Conservation (phyloP, 371 early-diverging fungal genomes). For the Mucor plumbeus region DNA sequence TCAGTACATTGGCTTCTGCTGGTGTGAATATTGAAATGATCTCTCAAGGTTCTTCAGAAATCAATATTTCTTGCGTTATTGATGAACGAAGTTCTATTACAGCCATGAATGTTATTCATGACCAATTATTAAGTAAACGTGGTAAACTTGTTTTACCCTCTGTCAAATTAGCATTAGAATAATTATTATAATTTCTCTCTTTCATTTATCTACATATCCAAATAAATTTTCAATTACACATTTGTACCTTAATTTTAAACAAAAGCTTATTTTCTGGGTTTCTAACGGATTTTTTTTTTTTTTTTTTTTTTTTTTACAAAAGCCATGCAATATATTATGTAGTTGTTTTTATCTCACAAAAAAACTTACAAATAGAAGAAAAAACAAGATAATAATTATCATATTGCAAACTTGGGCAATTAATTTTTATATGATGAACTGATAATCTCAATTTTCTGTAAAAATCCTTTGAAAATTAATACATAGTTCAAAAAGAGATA, state of each 20-base stretch:
- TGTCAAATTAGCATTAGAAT: constrained; percentile 28
- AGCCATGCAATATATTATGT: too few species aligned
- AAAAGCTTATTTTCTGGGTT: too few species aligned
- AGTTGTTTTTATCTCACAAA: too few species aligned
- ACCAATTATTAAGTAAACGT: constrained; percentile 54
- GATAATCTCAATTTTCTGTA: too few species aligned
- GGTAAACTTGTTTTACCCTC: constrained; percentile 34
- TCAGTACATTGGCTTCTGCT: constrained; percentile 86
- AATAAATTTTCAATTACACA: background rate
- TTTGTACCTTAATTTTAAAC: background rate
- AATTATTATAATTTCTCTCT: background rate
- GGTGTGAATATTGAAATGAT: constrained; percentile 98
- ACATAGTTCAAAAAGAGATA: too few species aligned
- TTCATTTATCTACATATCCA: constrained; percentile 1
- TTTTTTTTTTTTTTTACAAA: too few species aligned
- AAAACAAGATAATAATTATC: too few species aligned
- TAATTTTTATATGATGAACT: too few species aligned
- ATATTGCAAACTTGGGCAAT: too few species aligned
- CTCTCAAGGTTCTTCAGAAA: constrained; percentile 96
- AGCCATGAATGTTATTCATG: constrained; percentile 92
- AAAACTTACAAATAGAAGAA: too few species aligned
- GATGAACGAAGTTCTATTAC: constrained; percentile 67
- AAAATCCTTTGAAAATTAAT: too few species aligned
- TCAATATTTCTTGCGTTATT: constrained; percentile 97
- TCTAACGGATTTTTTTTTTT: too few species aligned